A percentile compares a stretch with the other conserved stretches of the same genome.
Evolutionary conservation across 495 filamentous ascomycete genomes (phyloP).

Genomic region (Cercophora sp.): DNA sequence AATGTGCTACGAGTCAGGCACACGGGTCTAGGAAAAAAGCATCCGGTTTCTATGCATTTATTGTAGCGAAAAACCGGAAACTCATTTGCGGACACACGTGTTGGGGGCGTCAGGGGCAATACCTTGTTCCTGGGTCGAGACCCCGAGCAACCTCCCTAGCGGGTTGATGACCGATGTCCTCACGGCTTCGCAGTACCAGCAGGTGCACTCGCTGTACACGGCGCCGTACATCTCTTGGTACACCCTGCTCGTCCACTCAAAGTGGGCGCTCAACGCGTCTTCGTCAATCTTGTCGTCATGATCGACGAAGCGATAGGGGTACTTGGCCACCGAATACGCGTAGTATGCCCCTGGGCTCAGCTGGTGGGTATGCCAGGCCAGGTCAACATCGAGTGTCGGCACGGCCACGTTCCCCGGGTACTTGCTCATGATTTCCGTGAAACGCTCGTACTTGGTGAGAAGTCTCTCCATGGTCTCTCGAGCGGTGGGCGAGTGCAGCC

Average conservation of each 20-base stretch:
- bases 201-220: constrained; percentile 78
- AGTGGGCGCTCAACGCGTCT: constrained; percentile 54
- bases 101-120: not conserved
- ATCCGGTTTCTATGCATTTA: too few relatives aligned
- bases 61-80: too few relatives aligned
- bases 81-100: too few relatives aligned
- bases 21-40: too few relatives aligned
- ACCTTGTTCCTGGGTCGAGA: constrained; percentile 46
- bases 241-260: constrained; percentile 69
- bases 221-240: constrained; percentile 62
- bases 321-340: constrained; percentile 41
- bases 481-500: constrained; percentile 66
- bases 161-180: constrained; percentile 57
- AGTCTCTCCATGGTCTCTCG: constrained; percentile 62
- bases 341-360: constrained; percentile 64
- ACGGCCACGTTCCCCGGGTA: constrained; percentile 57
- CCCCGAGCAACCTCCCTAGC: constrained; percentile 34
- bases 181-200: constrained; percentile 87
- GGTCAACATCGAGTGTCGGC: constrained; percentile 83
- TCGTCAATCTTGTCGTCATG: constrained; percentile 85
- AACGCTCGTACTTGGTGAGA: constrained; percentile 65
- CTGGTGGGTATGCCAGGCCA: constrained; percentile 75
- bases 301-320: constrained; percentile 58
- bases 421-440: constrained; percentile 59
- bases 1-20: constrained; percentile 21